Conservation (phyloP, 768 basidiomycete genomes). For the Pulveroboletus sp. region DNA sequence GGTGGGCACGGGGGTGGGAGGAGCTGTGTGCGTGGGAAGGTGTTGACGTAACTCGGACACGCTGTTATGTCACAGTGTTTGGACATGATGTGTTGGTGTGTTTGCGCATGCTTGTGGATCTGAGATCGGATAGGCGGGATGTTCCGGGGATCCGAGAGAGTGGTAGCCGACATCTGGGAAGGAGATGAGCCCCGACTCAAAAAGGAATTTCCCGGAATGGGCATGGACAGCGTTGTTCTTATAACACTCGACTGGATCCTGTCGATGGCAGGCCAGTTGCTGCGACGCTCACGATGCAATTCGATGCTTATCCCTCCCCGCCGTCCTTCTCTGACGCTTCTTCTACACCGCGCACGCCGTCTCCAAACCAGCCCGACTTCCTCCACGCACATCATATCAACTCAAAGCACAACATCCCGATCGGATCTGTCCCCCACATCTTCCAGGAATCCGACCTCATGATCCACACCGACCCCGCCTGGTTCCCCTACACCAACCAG, state of each 20-base stretch:
- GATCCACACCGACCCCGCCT: slow-evolving; percentile 37
- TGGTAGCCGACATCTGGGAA: slow-evolving; percentile 37
- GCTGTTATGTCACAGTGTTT: slow-evolving; percentile 29
- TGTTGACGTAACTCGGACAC: slow-evolving; percentile 32
- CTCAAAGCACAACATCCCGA: slow-evolving; percentile 36
- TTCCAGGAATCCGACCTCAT: slow-evolving; percentile 39
- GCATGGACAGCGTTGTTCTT: slow-evolving; percentile 30
- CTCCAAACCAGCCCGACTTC: slow-evolving; percentile 46
- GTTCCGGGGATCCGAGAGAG: slow-evolving; percentile 31
- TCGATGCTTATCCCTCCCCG: slow-evolving; percentile 53
- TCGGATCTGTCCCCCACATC: slow-evolving; percentile 47
- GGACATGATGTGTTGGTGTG: slow-evolving; percentile 6
- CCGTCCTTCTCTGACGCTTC: slow-evolving; percentile 60
- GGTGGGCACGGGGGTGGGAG: slow-evolving; percentile 5
- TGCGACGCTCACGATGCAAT: slow-evolving; percentile 41
- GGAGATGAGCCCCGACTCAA: slow-evolving; percentile 21
- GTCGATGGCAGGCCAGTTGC: slow-evolving; percentile 13
- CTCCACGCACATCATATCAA: slow-evolving; percentile 20
- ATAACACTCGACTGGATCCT: slow-evolving; percentile 22
- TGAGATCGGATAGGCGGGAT: slow-evolving; percentile 30
- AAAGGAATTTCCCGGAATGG: slow-evolving; percentile 24
- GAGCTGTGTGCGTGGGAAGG: slow-evolving; percentile 32
- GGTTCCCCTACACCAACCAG: slow-evolving; percentile 31
- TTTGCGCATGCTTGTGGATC: slow-evolving; percentile 16
- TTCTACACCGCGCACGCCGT: slow-evolving; percentile 67